Evolutionary conservation across 208 protist species (phyloP).

Genomic region (Porcisia hertigi): DNA sequence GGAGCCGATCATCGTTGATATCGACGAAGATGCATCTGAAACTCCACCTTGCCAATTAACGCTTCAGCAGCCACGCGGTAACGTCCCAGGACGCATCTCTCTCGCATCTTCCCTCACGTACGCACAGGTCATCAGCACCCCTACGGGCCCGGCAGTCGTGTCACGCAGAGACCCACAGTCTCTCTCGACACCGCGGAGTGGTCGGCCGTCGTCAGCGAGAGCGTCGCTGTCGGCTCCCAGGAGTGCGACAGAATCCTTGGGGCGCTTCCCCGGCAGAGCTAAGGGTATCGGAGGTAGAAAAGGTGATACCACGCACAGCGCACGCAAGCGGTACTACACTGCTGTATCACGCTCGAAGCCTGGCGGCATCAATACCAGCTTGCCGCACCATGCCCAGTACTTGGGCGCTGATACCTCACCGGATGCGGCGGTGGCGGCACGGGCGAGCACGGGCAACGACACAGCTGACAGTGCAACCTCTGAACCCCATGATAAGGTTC

Average conservation of each 20-base stretch:
- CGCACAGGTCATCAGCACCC: not conserved
- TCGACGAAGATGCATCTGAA: not conserved
- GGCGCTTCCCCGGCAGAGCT: not conserved
- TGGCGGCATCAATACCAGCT: not conserved
- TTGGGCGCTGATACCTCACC: conserved; percentile 6
- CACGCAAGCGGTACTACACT: conserved; percentile 9
- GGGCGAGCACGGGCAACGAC: not conserved
- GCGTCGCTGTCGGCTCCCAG: not conserved
- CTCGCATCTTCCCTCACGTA: not conserved
- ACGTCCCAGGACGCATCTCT: not conserved
- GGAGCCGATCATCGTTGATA: not conserved
- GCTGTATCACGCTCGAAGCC: conserved; percentile 2
- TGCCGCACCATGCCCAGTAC: conserved; percentile 16
- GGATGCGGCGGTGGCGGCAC: not conserved
- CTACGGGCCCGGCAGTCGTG: not conserved
- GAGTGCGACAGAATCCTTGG: not conserved
- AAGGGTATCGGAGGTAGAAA: not conserved
- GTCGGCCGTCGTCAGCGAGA: not conserved
- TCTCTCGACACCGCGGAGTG: not conserved
- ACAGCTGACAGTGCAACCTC: not conserved
- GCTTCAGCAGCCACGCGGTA: not conserved
- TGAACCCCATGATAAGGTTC: not conserved
- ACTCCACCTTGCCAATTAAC: not conserved
- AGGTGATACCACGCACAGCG: not conserved
- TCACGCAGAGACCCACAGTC: not conserved